Conservation (phyloP, 176 grass and related monocot species). For the Poa pratensis region DNA sequence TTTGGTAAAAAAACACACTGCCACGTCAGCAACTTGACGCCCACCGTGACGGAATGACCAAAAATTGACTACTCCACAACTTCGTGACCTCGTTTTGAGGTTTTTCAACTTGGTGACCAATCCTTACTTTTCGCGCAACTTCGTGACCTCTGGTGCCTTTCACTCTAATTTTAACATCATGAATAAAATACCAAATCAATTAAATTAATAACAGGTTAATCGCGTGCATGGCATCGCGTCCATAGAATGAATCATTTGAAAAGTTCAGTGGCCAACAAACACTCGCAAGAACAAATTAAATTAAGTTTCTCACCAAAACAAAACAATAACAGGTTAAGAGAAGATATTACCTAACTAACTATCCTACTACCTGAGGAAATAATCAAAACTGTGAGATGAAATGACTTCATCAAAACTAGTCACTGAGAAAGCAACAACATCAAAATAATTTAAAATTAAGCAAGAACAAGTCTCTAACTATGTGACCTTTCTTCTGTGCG, state of each 20-base stretch:
- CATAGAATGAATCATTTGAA: constrained; percentile 29
- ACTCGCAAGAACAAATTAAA: constrained; percentile 2
- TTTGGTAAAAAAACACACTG: too few species aligned
- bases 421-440: neutral
- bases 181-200: too few species aligned
- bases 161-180: neutral
- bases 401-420: neutral
- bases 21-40: too few species aligned
- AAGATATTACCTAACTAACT: neutral
- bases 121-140: too few species aligned
- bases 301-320: constrained; percentile 6
- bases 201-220: constrained; percentile 19
- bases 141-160: too few species aligned
- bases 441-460: neutral
- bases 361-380: neutral
- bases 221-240: neutral
- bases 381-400: neutral
- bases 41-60: too few species aligned
- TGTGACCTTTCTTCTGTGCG: neutral
- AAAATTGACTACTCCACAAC: too few species aligned
- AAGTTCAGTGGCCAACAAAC: constrained; percentile 25
- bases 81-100: too few species aligned
- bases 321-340: constrained; percentile 9
- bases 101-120: too few species aligned
- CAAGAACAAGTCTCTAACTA: neutral